Conservation (phyloP, 1,139 yeast species). For the Ogataea hybrid region DNA sequence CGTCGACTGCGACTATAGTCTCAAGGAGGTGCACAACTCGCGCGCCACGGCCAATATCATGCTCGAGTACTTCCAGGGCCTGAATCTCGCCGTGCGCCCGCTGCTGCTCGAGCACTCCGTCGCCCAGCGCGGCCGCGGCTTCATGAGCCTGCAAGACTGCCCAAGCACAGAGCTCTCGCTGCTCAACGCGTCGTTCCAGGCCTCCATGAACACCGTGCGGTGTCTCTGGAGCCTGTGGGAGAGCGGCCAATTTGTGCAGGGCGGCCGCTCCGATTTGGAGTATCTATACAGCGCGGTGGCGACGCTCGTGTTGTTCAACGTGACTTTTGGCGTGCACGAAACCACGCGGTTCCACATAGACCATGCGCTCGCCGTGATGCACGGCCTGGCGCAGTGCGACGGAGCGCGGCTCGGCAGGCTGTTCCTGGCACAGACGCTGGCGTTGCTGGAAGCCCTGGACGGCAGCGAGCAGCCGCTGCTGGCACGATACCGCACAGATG, state of each 20-base stretch:
- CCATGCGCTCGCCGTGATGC: slow-evolving; percentile 62
- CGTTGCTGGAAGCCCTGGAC: slow-evolving; percentile 3
- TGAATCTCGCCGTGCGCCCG: slow-evolving; percentile 75
- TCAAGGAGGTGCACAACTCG: slow-evolving; percentile 51
- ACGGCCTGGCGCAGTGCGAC: slow-evolving; percentile 48
- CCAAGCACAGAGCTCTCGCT: slow-evolving; percentile 63
- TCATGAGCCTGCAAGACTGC: slow-evolving; percentile 58
- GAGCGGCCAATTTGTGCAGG: slow-evolving; percentile 66
- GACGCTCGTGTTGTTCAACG: slow-evolving; percentile 66
- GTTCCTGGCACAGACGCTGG: neutral
- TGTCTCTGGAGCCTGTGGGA: slow-evolving; percentile 65
- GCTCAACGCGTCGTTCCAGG: slow-evolving; percentile 74
- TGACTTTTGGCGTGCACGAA: slow-evolving; percentile 75
- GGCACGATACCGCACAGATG: neutral
- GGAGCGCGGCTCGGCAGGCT: no score
- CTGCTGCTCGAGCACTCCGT: slow-evolving; percentile 71
- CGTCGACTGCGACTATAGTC: slow-evolving; percentile 57
- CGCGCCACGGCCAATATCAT: slow-evolving; percentile 66
- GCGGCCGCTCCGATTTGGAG: slow-evolving; percentile 83
- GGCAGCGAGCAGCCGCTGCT: slow-evolving; percentile 1
- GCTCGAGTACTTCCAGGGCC: slow-evolving; percentile 80
- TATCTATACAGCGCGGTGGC: slow-evolving; percentile 74
- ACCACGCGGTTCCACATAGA: slow-evolving; percentile 68
- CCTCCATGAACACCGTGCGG: slow-evolving; percentile 70
- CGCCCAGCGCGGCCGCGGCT: slow-evolving; percentile 48